Evolutionary conservation across 371 early-diverging fungal genomes (phyloP).

Genomic region (Smittium culicis): DNA sequence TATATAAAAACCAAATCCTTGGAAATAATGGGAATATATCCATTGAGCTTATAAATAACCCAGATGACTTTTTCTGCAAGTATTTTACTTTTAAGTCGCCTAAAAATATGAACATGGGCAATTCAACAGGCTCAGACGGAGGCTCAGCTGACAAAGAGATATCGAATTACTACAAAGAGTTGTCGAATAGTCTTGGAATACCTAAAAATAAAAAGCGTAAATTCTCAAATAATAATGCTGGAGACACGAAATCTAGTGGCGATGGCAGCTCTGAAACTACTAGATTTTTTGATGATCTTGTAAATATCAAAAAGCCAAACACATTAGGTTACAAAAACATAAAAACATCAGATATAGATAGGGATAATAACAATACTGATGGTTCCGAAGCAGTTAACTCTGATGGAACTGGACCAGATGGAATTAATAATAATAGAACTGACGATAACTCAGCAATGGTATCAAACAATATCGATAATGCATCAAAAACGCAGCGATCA

Average conservation of each 20-base stretch:
- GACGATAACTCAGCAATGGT: not conserved
- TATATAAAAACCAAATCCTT: not conserved
- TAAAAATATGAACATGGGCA: not conserved
- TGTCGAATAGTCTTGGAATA: constrained; percentile 2
- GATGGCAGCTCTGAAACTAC: not conserved
- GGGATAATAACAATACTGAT: not conserved
- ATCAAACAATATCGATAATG: not conserved
- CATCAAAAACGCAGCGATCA: not conserved
- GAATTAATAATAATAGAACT: not conserved
- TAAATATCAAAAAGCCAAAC: not conserved
- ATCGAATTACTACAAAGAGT: constrained; percentile 9
- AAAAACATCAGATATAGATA: not conserved
- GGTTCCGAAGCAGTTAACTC: not conserved
- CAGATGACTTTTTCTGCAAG: not conserved
- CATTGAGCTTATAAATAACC: not conserved
- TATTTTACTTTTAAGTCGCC: not conserved
- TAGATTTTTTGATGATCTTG: not conserved
- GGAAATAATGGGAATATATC: not conserved
- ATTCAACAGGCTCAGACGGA: not conserved
- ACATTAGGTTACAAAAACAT: not conserved
- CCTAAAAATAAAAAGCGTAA: not conserved
- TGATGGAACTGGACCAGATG: not conserved
- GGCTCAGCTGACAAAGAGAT: not conserved
- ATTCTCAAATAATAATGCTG: not conserved
- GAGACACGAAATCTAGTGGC: not conserved